A percentile compares a stretch with the other conserved stretches of the same genome.
Conservation (phyloP, 768 basidiomycete genomes). For the Amanita pseudoporphyria region DNA sequence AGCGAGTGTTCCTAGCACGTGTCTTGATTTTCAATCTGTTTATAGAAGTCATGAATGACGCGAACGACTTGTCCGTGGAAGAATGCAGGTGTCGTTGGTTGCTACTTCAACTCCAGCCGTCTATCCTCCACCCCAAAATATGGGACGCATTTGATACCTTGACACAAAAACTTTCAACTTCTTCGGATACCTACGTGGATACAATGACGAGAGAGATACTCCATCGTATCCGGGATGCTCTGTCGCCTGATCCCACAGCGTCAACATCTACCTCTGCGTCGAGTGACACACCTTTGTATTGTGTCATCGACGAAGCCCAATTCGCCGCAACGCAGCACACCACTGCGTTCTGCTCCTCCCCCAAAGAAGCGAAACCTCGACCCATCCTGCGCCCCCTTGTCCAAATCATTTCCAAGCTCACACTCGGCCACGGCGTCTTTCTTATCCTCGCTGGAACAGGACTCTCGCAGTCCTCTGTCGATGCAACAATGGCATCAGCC, state of each 20-base stretch:
- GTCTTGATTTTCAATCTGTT: conserved; percentile 30
- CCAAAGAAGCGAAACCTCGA: conserved; percentile 21
- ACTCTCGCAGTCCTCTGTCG: conserved; percentile 34
- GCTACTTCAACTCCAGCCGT: conserved; percentile 31
- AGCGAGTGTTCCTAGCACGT: conserved; percentile 31
- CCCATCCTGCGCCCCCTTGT: conserved; percentile 34
- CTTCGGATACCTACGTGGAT: conserved; percentile 26
- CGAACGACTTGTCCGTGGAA: conserved; percentile 8
- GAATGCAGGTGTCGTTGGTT: conserved; percentile 29
- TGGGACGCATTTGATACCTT: conserved; percentile 35
- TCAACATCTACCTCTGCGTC: background rate
- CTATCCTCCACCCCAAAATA: conserved; percentile 22
- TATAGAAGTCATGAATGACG: conserved; percentile 20
- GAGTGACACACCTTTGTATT: conserved; percentile 28
- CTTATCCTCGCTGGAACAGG: conserved; percentile 38
- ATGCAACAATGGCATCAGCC: conserved; percentile 34
- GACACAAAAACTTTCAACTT: conserved; percentile 22
- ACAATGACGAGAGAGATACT: conserved; percentile 23
- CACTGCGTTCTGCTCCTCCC: conserved; percentile 25
- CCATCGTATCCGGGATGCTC: conserved; percentile 14
- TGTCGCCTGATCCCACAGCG: background rate
- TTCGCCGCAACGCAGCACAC: conserved; percentile 30
- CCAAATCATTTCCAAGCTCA: conserved; percentile 29
- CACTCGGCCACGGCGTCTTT: conserved; percentile 29
- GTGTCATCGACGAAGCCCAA: conserved; percentile 37